Evolutionary conservation across 2,329 filamentous ascomycete genomes (phyloP).

Genomic region (Beauveria sp.): DNA sequence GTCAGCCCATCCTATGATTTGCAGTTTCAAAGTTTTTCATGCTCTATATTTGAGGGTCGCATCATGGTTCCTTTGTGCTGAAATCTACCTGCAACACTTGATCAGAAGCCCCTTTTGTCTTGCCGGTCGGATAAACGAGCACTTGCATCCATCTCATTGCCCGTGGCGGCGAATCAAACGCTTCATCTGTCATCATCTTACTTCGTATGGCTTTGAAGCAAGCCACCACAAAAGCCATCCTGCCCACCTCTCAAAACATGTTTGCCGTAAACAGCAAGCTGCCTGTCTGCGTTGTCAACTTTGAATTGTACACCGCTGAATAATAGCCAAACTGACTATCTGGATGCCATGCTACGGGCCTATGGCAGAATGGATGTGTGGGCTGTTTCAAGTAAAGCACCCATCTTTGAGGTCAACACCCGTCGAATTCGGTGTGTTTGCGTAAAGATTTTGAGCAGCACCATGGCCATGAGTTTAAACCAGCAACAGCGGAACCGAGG

Average conservation of each 20-base stretch:
- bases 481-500: neutral
- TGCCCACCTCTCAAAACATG: neutral
- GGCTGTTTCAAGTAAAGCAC: neutral
- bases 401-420: neutral
- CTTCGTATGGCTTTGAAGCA: neutral
- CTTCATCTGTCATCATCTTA: neutral
- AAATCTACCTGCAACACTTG: neutral
- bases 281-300: no score
- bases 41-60: neutral
- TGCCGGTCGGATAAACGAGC: neutral
- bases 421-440: neutral
- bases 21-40: neutral
- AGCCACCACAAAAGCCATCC: neutral
- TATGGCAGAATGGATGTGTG: neutral
- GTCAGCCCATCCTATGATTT: neutral
- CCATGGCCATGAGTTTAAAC: neutral
- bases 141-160: no score
- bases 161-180: no score
- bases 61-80: neutral
- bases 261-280: neutral
- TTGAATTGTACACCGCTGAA: no score
- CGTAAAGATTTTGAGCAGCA: neutral
- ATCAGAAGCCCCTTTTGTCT: neutral
- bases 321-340: no score
- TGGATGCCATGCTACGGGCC: no score